phyloP scores from a whole-genome alignment of 148 eudicot species.

The Heliamphora exappendiculata region DNA sequence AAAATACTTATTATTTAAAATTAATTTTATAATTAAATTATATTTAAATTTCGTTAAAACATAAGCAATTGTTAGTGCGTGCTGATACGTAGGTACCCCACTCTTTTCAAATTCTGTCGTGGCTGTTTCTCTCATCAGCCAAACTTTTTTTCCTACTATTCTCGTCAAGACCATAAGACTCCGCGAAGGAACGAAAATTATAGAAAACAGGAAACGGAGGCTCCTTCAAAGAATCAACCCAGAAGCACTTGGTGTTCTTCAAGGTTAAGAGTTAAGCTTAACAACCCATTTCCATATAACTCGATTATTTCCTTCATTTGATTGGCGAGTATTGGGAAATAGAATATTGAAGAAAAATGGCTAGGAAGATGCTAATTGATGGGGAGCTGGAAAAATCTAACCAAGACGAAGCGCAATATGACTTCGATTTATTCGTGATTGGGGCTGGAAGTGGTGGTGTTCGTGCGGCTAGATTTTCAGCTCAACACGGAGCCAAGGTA shows the following conservation, averaged over 20 bases:
- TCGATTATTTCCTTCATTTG: constrained; percentile 5
- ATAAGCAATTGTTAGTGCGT: too few species aligned
- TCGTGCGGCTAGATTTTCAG: constrained; percentile 84
- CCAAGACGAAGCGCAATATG: constrained; percentile 42
- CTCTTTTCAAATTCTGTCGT: background rate
- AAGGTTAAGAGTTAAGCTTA: background rate
- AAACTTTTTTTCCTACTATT: background rate
- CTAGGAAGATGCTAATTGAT: constrained; percentile 77
- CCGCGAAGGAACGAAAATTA: background rate
- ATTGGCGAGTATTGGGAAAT: background rate
- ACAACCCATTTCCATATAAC: background rate
- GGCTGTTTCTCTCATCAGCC: constrained; percentile 1
- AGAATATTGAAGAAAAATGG: constrained; percentile 19
- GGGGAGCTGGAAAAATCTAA: constrained; percentile 37
- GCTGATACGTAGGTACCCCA: background rate
- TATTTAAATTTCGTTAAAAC: too few species aligned
- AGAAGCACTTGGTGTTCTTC: background rate
- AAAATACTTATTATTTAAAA: too few species aligned
- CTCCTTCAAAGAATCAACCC: background rate
- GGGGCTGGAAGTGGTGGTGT: constrained; percentile 99
- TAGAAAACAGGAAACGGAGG: background rate
- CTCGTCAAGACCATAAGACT: constrained; percentile 1
- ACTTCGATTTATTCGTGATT: constrained; percentile 90
- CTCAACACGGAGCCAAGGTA: constrained; percentile 91
- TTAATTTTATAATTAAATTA: too few species aligned